Base-by-base conservation (phyloP, 345 rosid species). In the Lepidium sativum region DNA sequence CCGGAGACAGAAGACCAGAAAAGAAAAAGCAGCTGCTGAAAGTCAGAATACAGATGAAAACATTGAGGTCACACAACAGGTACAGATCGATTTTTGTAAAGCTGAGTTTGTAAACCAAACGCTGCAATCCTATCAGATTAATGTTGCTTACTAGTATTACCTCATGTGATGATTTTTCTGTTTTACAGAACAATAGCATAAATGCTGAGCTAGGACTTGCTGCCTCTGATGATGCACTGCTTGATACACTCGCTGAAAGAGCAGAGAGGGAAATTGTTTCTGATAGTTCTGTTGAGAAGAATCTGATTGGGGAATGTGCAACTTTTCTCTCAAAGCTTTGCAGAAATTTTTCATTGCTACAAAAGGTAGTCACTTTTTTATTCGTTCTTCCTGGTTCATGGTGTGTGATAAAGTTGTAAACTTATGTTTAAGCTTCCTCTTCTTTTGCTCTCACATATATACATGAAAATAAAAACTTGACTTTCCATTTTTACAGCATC, bases 151-250 rank as follows among this genome's bases (percentile, higher is more conserved):
- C 29, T 25, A 42, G 14, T 50, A 27, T 4, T 16, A 43, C 51
- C 62, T 66, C 57, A 18, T 60, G 35, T 38, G 5, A 44, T 18
- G n/a, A 43, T 56, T 34, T 70, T 52, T 54, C 63, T 65, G 72
- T 44, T 53, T 65, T 65, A 54, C 80, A 94, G 99, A 92, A 80
- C 38, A 74, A 70, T 75, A 72, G 81, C 74, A 94, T 94, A 51
- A 94, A 82, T 82, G 92, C 92, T 63, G 97, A 94, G 76, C 78
- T 94, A 33, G 99, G 99, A 55, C 83, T 92, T 60, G 86, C 92
- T 66, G 97, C 96, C 75, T 90, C 99, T 12, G 92, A 88, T 75
- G 99, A 90, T 74, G 95, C 91, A 40, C 49, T 79, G 45, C 84
- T 94, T 65, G 99, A 94, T 80, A 64, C 85, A 17, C 86, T 90